Evolutionary conservation across 805 yeast species (phyloP), one percentile per base, ranked within the genome.

Genomic region (Candida nitratophila): DNA sequence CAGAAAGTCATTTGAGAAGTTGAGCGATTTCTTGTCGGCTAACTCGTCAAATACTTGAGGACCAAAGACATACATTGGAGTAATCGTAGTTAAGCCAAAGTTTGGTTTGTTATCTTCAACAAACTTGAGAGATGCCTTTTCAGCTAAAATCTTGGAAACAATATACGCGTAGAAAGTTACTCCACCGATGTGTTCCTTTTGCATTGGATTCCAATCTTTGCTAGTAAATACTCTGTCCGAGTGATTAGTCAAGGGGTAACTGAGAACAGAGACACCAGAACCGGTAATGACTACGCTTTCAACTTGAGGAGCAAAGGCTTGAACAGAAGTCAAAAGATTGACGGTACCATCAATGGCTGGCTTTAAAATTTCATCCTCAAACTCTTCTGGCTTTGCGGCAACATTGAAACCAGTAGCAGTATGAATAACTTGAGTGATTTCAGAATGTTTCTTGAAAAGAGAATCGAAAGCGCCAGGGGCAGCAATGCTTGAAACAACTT

Each of bases 11-110:
- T 65, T 59, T n/a, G 68, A 64, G 15, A 61, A 51, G 56, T 64
- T 64, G 80, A 27, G 72, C 79, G 53, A 79, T 83, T 50, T 78
- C 83, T 51, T 82, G 68, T 3, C 79, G 81, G 54, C 77, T 81
- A 33, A 16, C 22, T 50, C 59, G 6, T 55, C 59, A 40, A n/a
- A 37, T 15, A 67, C 68, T 55, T 79, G 83, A 8, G 74, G 74
- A 3, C 74, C 74, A 44, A 68, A 62, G 1, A 68, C 66, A 42
- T 40, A 61, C 4, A 56, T 54, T 27, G 74, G 71, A 43, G 55
- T 53, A 24, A 68, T 59, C 10, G 60, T 49, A 24, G 62, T 48
- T 22, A 68, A 45, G 15, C 49, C 50, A 44, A 68, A 70, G 36
- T 16, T 19, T 16, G 14, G 22, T 5, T 33, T 33, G 10, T 16